A percentile compares a stretch with the other conserved stretches of the same genome.
Evolutionary conservation across 441 rosid genomes (phyloP).

Genomic region (Euphorbia schlechtendalii): DNA sequence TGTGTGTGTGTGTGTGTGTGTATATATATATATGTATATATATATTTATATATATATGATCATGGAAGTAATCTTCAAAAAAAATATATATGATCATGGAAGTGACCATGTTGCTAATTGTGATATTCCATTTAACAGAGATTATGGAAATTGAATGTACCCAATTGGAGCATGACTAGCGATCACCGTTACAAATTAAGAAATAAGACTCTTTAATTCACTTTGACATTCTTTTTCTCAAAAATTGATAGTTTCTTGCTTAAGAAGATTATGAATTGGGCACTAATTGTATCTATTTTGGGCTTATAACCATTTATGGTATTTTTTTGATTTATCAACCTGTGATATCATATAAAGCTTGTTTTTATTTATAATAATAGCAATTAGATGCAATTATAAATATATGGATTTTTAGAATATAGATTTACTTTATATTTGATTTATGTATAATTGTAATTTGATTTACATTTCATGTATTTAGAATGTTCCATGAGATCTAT

Average conservation of each 20-base stretch:
- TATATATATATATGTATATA: too few species aligned
- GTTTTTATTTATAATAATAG: neutral
- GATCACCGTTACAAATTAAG: neutral
- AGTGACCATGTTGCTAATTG: neutral
- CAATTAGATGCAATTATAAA: slow-evolving; percentile 1
- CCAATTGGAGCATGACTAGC: neutral
- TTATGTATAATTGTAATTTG: too few species aligned
- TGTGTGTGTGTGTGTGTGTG: too few species aligned
- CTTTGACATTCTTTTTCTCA: neutral
- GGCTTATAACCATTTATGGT: too few species aligned
- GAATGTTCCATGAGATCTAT: too few species aligned
- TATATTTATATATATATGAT: too few species aligned
- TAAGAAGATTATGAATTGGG: neutral
- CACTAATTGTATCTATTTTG: too few species aligned
- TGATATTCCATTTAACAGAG: neutral
- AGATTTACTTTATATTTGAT: too few species aligned
- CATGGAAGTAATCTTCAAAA: too few species aligned
- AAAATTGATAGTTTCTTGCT: neutral
- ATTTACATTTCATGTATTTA: too few species aligned
- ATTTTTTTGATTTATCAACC: neutral
- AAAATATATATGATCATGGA: too few species aligned
- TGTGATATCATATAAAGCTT: slow-evolving; percentile 6
- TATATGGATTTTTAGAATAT: too few species aligned
- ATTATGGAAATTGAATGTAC: slow-evolving; percentile 2
- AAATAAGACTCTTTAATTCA: neutral